Percentiles rank a stretch among this genome's conserved stretches.
Conservation (phyloP, 1,284 basidiomycete genomes). For the Apiotrichum domesticum region DNA sequence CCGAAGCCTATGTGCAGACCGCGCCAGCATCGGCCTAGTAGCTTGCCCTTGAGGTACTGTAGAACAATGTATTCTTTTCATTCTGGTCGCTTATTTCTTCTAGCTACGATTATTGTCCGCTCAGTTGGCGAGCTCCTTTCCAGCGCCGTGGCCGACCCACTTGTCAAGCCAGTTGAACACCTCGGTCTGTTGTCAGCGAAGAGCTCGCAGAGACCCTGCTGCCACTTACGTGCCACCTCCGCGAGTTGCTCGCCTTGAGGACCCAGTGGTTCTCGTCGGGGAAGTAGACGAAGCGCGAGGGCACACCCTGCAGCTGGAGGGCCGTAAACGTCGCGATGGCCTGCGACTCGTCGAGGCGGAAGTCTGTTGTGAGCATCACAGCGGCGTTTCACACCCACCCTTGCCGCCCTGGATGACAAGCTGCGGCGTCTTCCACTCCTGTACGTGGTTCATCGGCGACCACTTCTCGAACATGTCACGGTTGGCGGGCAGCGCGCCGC, state of each 20-base stretch:
- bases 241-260: conserved; percentile 45
- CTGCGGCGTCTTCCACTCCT: conserved; percentile 78
- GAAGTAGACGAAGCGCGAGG: conserved; percentile 79
- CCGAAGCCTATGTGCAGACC: no score
- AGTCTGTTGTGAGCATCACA: conserved; percentile 53
- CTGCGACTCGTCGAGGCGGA: conserved; percentile 73
- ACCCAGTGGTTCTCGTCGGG: conserved; percentile 91
- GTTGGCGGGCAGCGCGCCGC: conserved; percentile 24
- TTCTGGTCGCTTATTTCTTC: no score
- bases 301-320: conserved; percentile 55
- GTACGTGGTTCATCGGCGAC: conserved; percentile 68
- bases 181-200: conserved; percentile 47
- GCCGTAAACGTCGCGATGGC: conserved; percentile 57
- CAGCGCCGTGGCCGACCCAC: no score
- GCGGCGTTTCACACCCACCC: no score
- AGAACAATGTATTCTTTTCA: no score
- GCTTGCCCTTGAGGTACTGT: no score
- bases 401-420: conserved; percentile 72
- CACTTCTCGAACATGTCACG: conserved; percentile 41
- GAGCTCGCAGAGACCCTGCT: no score
- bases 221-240: conserved; percentile 54
- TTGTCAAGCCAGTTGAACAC: conserved; percentile 77
- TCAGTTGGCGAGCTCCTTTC: no score
- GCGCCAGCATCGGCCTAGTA: no score
- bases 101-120: no score